Percentiles rank a stretch among this genome's conserved stretches.
phyloP scores from a whole-genome alignment of 2,329 filamentous ascomycete species.

The Furcasterigmium sp. region DNA sequence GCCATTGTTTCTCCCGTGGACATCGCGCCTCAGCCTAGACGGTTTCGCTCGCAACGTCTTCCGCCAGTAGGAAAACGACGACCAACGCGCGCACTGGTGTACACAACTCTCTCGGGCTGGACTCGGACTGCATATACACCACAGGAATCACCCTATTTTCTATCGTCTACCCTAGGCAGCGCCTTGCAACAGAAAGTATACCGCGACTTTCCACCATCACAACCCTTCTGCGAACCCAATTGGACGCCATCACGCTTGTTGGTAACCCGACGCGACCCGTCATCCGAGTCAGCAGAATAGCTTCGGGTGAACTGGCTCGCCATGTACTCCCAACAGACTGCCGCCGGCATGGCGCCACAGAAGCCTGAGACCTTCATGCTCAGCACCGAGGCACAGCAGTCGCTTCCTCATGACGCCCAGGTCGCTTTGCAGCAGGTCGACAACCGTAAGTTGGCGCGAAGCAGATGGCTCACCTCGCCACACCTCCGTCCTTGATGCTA shows the following conservation, averaged over 20 bases:
- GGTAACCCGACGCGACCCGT: conserved; percentile 3
- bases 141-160: conserved; percentile 3
- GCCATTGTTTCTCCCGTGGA: not conserved
- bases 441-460: conserved; percentile 62
- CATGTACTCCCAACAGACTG: conserved; percentile 80
- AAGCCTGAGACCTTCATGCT: conserved; percentile 99
- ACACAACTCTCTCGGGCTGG: conserved; percentile 32
- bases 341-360: conserved; percentile 84
- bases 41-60: not conserved
- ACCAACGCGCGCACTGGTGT: not conserved
- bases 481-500: no score
- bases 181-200: conserved; percentile 7
- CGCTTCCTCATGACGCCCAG: conserved; percentile 91
- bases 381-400: conserved; percentile 94
- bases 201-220: conserved; percentile 3
- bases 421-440: conserved; percentile 97
- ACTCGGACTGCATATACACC: conserved; percentile 28
- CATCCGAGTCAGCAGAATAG: no score
- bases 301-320: no score
- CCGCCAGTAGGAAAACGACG: not conserved
- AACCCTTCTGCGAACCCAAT: no score
- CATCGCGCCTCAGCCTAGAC: not conserved
- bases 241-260: conserved; percentile 1
- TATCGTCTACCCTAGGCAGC: conserved; percentile 11
- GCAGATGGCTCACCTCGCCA: no score